Conservation (phyloP, 148 eudicot genomes). For the Rhododendron ovatum region DNA sequence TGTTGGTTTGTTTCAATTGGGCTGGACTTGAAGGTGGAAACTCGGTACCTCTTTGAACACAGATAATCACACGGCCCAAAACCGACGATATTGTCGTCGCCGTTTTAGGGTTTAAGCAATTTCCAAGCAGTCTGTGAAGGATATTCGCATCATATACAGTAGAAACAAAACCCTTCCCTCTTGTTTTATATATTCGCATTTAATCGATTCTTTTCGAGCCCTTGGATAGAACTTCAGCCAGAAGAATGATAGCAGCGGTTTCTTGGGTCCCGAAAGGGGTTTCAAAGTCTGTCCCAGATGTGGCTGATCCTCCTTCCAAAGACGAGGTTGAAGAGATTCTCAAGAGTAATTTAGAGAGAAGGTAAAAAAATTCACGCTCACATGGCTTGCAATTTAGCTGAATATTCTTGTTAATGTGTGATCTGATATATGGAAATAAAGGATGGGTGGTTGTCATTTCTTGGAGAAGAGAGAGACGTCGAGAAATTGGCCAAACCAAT, state of each 20-base stretch:
- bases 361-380: slow-evolving; percentile 14
- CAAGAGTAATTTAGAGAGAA: slow-evolving; percentile 32
- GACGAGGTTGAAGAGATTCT: slow-evolving; percentile 76
- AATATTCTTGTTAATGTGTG: neutral
- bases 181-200: neutral
- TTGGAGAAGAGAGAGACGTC: neutral
- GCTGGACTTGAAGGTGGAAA: no score
- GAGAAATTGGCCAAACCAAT: neutral
- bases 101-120: neutral
- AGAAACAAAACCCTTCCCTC: neutral
- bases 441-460: neutral
- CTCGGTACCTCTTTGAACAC: neutral
- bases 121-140: neutral
- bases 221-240: neutral
- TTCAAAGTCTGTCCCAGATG: slow-evolving; percentile 60
- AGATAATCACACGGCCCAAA: no score
- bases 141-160: no score
- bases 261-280: slow-evolving; percentile 95
- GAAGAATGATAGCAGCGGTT: slow-evolving; percentile 71
- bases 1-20: no score
- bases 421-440: neutral
- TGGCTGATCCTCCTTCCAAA: slow-evolving; percentile 84
- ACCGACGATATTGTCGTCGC: neutral
- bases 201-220: neutral
- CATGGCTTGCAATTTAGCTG: neutral